Evolutionary conservation across 805 yeast species (phyloP).

Genomic region (Nakazawaea molendinolei): DNA sequence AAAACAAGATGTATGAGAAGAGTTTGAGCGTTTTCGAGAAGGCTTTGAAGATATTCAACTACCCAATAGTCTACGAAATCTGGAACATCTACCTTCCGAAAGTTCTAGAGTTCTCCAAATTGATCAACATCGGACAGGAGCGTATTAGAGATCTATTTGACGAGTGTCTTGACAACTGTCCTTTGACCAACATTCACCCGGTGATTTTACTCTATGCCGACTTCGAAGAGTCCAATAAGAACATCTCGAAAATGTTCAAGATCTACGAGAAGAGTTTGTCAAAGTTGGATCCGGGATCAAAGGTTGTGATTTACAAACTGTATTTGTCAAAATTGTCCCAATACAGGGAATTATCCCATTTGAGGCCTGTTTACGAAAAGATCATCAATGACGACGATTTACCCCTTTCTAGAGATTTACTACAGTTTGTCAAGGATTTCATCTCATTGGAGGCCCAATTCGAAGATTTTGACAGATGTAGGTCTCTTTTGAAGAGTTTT

Average conservation of each 20-base stretch:
- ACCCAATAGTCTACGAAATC: conserved; percentile 57
- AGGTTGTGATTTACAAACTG: conserved; percentile 34
- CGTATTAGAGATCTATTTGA: conserved; percentile 72
- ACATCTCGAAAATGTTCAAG: conserved; percentile 40
- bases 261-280: conserved; percentile 38
- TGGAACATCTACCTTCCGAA: conserved; percentile 65
- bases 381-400: conserved; percentile 35
- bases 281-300: conserved; percentile 21
- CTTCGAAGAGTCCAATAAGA: conserved; percentile 54
- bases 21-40: conserved; percentile 59
- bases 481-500: conserved; percentile 56
- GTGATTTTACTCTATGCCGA: conserved; percentile 51
- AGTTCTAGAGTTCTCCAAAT: conserved; percentile 28
- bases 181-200: conserved; percentile 31
- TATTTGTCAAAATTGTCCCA: conserved; percentile 34
- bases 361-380: conserved; percentile 43
- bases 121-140: conserved; percentile 35
- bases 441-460: conserved; percentile 47
- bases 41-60: conserved; percentile 56
- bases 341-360: conserved; percentile 32
- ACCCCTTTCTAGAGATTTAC: conserved; percentile 20
- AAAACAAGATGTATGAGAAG: conserved; percentile 36
- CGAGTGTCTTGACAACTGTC: conserved; percentile 48
- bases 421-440: conserved; percentile 45
- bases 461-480: conserved; percentile 51